Percentiles rank a stretch among this genome's conserved stretches.
Conservation (phyloP, 805 yeast genomes). For the Cyberlindnera amylophila region DNA sequence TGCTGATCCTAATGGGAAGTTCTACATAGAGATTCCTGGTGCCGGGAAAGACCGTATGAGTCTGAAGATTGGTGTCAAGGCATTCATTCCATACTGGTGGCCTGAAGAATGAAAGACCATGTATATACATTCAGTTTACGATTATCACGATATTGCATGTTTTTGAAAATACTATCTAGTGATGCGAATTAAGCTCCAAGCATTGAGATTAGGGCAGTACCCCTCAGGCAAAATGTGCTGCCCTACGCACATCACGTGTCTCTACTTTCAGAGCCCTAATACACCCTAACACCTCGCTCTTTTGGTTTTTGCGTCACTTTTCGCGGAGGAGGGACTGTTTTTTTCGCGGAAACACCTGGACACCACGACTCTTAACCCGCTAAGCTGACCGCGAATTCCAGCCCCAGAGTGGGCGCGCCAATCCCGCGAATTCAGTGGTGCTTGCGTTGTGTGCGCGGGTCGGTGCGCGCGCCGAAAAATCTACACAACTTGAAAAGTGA, state of each 20-base stretch:
- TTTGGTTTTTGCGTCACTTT: constrained; percentile 2
- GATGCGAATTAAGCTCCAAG: no score
- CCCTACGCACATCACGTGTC: no score
- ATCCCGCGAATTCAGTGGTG: neutral
- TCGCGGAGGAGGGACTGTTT: constrained; percentile 5
- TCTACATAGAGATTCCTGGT: constrained; percentile 29
- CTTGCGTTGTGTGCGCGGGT: neutral
- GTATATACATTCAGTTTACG: constrained; percentile 1
- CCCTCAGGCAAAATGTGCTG: neutral
- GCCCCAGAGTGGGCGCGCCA: neutral
- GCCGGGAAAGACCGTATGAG: constrained; percentile 20
- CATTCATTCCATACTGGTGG: constrained; percentile 74
- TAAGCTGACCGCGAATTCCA: neutral
- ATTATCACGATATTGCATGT: neutral
- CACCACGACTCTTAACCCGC: constrained; percentile 1
- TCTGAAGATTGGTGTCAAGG: constrained; percentile 42
- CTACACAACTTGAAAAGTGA: constrained; percentile 12
- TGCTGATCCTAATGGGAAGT: constrained; percentile 31
- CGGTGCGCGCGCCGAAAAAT: constrained; percentile 8
- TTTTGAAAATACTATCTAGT: neutral
- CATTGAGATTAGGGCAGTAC: no score
- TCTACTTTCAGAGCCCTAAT: no score
- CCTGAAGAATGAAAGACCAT: constrained; percentile 36
- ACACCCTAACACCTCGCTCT: constrained; percentile 2
- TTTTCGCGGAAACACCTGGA: constrained; percentile 4